A percentile compares a stretch with the other conserved stretches of the same genome.
phyloP scores from a whole-genome alignment of 305 asterid species.

The Fraxinus velutina region DNA sequence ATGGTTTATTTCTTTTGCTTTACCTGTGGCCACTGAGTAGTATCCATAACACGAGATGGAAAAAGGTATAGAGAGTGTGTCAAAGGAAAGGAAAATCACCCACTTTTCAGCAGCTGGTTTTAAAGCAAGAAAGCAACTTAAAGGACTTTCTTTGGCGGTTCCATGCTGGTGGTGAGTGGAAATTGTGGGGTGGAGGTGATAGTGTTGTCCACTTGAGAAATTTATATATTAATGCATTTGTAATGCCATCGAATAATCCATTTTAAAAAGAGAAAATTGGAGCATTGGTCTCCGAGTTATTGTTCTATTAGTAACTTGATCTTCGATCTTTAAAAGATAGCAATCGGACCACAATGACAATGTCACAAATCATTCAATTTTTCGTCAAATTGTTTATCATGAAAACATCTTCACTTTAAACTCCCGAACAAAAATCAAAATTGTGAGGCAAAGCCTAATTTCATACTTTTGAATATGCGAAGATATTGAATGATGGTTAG shows the following conservation, averaged over 20 bases:
- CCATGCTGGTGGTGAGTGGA: constrained; percentile 30
- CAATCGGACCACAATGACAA: too few species aligned
- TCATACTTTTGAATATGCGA: not conserved
- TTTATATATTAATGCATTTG: not conserved
- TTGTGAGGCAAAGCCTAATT: not conserved
- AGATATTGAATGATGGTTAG: not conserved
- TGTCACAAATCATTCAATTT: not conserved
- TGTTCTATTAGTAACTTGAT: not conserved
- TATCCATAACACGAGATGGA: constrained; percentile 45
- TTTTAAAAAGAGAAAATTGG: not conserved
- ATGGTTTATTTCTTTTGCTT: constrained; percentile 25
- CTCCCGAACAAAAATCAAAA: not conserved
- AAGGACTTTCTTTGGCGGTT: constrained; percentile 37
- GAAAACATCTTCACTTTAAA: not conserved
- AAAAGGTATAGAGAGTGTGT: constrained; percentile 20
- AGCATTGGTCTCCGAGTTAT: not conserved
- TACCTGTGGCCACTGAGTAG: constrained; percentile 68
- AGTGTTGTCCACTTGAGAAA: constrained; percentile 27
- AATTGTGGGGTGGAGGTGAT: not conserved
- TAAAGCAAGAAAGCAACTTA: constrained; percentile 49
- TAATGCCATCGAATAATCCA: not conserved
- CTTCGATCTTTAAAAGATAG: not conserved
- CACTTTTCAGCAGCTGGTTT: constrained; percentile 36
- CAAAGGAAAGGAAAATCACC: constrained; percentile 32
- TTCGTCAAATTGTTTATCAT: not conserved